Evolutionary conservation across 2,329 filamentous ascomycete species (phyloP).

Genomic region (Ceratocystis albifundus): DNA sequence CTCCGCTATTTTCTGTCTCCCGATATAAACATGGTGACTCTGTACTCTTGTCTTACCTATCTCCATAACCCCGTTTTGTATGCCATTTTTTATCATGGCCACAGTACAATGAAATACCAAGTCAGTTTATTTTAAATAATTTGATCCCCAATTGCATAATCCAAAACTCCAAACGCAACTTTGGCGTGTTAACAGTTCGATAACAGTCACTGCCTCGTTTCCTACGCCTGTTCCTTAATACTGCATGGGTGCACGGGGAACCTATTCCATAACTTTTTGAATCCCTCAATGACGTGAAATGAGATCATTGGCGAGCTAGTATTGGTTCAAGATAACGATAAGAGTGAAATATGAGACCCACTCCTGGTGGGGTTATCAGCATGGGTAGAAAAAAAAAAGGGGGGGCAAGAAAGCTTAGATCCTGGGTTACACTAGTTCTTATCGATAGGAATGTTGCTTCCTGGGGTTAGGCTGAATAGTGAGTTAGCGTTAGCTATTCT

Average conservation of each 20-base stretch:
- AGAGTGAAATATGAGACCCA: neutral
- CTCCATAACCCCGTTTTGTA: too few species aligned
- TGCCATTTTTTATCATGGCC: too few species aligned
- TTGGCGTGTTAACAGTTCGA: neutral
- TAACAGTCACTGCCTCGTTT: neutral
- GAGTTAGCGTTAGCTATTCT: neutral
- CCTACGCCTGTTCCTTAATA: neutral
- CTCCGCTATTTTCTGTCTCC: too few species aligned
- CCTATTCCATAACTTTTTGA: neutral
- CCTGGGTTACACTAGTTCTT: neutral
- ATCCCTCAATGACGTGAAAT: slow-evolving; percentile 10
- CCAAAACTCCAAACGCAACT: neutral
- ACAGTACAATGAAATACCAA: too few species aligned
- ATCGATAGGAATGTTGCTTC: neutral
- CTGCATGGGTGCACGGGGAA: neutral
- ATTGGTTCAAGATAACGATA: slow-evolving; percentile 4
- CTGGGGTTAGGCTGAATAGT: neutral
- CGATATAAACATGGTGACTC: too few species aligned
- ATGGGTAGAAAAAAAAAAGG: neutral
- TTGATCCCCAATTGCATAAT: neutral
- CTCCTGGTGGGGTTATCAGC: neutral
- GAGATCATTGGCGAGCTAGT: slow-evolving; percentile 6
- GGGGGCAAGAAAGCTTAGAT: neutral
- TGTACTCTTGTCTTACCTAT: too few species aligned
- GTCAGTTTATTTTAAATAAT: too few species aligned